phyloP scores from a whole-genome alignment of 106 monocot species.

The Dioscorea alata region DNA sequence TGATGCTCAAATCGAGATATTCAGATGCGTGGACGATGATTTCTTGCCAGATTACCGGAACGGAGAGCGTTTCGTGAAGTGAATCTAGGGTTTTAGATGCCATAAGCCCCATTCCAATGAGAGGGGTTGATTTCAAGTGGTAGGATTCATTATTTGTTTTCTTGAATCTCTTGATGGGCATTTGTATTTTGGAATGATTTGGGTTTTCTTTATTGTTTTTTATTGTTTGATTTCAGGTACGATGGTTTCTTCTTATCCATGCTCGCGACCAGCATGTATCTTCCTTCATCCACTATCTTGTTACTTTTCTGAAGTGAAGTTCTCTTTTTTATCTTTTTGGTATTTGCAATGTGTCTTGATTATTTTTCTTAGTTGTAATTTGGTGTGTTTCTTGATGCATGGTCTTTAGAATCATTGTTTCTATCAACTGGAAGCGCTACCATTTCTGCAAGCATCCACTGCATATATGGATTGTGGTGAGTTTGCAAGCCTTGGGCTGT shows the following conservation, averaged over 20 bases:
- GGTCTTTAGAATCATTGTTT: slow-evolving; percentile 47
- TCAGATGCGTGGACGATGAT: background rate
- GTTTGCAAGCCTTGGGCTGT: slow-evolving; percentile 2
- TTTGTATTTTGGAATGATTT: background rate
- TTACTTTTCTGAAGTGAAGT: background rate
- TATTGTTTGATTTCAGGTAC: slow-evolving; percentile 53
- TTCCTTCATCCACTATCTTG: slow-evolving; percentile 10
- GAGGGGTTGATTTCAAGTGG: slow-evolving; percentile 98
- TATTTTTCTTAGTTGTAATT: slow-evolving; percentile 1
- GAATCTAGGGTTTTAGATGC: background rate
- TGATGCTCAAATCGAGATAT: no score
- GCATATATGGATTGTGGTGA: slow-evolving; percentile 96
- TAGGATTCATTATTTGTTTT: slow-evolving; percentile 15
- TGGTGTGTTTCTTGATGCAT: slow-evolving; percentile 22
- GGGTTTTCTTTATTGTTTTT: background rate
- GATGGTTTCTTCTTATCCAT: slow-evolving; percentile 98
- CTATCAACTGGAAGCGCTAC: slow-evolving; percentile 73
- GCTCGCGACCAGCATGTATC: slow-evolving; percentile 98
- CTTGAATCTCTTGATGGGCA: background rate
- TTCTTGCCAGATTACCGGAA: background rate
- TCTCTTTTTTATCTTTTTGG: slow-evolving; percentile 1
- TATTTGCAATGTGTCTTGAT: background rate
- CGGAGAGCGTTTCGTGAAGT: background rate
- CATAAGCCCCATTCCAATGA: slow-evolving; percentile 46
- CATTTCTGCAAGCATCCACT: slow-evolving; percentile 62